Conservation (phyloP, 768 basidiomycete species). For the Mycena crocata region DNA sequence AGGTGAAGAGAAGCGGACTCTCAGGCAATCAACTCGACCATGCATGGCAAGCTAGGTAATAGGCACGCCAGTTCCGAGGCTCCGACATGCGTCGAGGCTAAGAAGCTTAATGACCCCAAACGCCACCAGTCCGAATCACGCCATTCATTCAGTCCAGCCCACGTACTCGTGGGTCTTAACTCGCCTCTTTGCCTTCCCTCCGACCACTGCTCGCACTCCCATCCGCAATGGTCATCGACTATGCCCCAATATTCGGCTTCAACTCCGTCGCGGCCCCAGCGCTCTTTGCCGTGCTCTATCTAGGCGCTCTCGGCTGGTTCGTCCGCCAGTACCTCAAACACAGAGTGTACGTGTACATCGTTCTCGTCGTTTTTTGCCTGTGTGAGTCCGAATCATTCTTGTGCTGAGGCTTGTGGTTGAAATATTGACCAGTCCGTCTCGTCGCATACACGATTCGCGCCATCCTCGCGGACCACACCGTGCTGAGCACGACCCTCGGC, state of each 20-base stretch:
- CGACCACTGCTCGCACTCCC: no score
- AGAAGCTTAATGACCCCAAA: no score
- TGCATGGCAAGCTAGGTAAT: no score
- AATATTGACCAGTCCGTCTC: slow-evolving; percentile 50
- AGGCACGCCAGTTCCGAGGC: no score
- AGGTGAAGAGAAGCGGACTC: no score
- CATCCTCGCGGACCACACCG: slow-evolving; percentile 16
- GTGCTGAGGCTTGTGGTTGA: neutral
- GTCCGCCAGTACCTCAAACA: slow-evolving; percentile 42
- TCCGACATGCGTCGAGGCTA: no score
- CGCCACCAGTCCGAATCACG: no score
- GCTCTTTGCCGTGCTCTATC: slow-evolving; percentile 50
- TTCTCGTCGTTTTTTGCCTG: slow-evolving; percentile 51
- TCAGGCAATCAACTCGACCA: no score
- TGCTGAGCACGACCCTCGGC: neutral
- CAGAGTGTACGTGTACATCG: slow-evolving; percentile 47
- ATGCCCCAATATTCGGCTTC: slow-evolving; percentile 47
- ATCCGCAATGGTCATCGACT: slow-evolving; percentile 36
- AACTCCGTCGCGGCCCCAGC: slow-evolving; percentile 48
- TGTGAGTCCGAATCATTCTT: slow-evolving; percentile 41
- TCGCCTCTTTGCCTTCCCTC: no score
- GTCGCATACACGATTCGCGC: slow-evolving; percentile 54
- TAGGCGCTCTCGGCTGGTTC: slow-evolving; percentile 45
- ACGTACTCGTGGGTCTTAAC: no score
- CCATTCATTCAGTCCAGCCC: no score